Evolutionary conservation across 306 rosid species (phyloP).

Genomic region (Castanea mollissima): DNA sequence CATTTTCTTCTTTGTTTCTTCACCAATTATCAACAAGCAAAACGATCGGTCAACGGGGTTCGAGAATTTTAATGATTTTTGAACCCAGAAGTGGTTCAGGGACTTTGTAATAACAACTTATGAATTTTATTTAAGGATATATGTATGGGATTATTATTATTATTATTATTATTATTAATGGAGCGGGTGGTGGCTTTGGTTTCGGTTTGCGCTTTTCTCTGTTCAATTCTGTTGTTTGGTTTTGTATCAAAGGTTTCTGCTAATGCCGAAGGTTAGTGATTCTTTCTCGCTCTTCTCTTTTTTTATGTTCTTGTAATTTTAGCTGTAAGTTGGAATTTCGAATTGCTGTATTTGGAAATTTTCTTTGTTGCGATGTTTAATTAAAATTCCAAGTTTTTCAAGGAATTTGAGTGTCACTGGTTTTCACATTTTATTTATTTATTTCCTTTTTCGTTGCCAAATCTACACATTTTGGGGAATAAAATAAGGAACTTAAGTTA

Average conservation of each 20-base stretch:
- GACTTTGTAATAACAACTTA: neutral
- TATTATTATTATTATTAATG: constrained; percentile 20
- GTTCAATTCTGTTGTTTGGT: constrained; percentile 47
- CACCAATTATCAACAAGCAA: neutral
- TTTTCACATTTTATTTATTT: too few species aligned
- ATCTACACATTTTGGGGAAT: neutral
- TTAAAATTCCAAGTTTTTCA: neutral
- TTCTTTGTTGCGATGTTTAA: neutral
- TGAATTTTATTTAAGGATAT: constrained; percentile 11
- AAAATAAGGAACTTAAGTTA: neutral
- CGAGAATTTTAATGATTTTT: neutral
- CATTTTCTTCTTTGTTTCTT: neutral
- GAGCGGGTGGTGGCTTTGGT: constrained; percentile 35
- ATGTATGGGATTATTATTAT: neutral
- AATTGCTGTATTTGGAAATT: neutral
- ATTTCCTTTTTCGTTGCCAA: neutral
- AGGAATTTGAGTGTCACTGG: neutral
- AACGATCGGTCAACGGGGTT: constrained; percentile 6
- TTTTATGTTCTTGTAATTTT: constrained; percentile 16
- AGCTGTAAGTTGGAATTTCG: neutral
- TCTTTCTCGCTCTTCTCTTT: neutral
- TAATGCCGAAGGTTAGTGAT: constrained; percentile 64
- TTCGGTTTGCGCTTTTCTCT: constrained; percentile 37
- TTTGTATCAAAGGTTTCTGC: constrained; percentile 49
- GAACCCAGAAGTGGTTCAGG: neutral